phyloP scores from a whole-genome alignment of 1,139 yeast species.

The Pichia sp. region DNA sequence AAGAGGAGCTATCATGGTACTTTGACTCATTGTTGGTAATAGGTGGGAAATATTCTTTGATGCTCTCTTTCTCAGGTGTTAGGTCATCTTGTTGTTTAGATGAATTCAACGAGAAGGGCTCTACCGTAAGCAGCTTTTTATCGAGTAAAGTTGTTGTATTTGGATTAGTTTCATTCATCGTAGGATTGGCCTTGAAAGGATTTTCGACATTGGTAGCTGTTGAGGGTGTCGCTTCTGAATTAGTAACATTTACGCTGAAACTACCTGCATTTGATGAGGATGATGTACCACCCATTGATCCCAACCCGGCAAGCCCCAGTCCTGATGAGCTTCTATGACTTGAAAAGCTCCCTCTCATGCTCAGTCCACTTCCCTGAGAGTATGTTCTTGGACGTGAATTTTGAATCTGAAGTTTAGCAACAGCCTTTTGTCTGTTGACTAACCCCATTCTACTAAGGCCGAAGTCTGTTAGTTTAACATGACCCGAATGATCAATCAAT shows the following conservation, averaged over 20 bases:
- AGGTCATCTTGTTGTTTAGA: neutral
- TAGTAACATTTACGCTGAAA: neutral
- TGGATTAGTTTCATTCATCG: neutral
- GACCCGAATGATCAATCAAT: slow-evolving; percentile 81
- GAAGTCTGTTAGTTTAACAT: slow-evolving; percentile 88
- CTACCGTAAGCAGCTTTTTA: slow-evolving; percentile 24
- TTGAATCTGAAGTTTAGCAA: slow-evolving; percentile 9
- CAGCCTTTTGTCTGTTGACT: slow-evolving; percentile 64
- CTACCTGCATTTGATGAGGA: slow-evolving; percentile 15
- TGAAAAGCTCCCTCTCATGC: slow-evolving; percentile 11
- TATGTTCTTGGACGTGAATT: slow-evolving; percentile 4
- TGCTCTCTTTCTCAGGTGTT: neutral
- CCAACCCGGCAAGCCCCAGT: neutral
- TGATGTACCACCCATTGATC: slow-evolving; percentile 12
- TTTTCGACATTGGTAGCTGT: slow-evolving; percentile 28
- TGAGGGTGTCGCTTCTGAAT: neutral
- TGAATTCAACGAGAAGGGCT: slow-evolving; percentile 50
- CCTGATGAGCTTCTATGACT: slow-evolving; percentile 8
- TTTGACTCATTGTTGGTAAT: neutral
- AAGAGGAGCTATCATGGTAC: slow-evolving; percentile 1
- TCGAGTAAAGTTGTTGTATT: neutral
- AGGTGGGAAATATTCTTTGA: slow-evolving; percentile 7
- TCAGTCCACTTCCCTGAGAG: slow-evolving; percentile 31
- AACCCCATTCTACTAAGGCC: slow-evolving; percentile 90
- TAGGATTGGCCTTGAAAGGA: slow-evolving; percentile 29